Base-by-base conservation (phyloP, 495 filamentous ascomycete genomes). In the Amniculicola lignicola region DNA sequence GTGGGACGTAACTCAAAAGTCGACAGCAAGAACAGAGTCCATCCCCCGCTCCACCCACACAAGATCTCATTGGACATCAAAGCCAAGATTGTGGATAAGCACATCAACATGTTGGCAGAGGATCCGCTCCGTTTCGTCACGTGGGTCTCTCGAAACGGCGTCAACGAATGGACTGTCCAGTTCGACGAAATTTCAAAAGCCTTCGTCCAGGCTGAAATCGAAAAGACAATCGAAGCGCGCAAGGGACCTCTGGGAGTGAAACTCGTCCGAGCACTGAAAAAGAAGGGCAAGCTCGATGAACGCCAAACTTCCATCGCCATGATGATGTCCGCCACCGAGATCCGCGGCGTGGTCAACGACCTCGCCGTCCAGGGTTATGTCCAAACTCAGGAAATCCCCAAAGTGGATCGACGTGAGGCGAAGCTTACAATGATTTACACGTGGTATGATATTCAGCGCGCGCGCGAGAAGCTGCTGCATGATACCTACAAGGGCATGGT, bases 201-300 rank as follows among this genome's bases (percentile, higher is more conserved):
- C 48, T 71, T 96, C 33, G 82, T 83, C 40, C 82, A 87, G 55
- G 61, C 79, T 15, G 88, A 96, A 67, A 71, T 97, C 7, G 88
- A 95, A 61, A 79, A 80, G 23, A 83, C 87, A 21, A 82, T 96
- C 38, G 79, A 84, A 40, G 78, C 87, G 12, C 79, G 82, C 5
- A 90, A 86, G 47, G 90, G 87, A n/a, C 75, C 79, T 15, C 15
- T 83, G 41, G 90, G 88, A 2, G 75, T 86, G 3, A 87, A 91
- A 3, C 76, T 97, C 3, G 75, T 88, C 39, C 85, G 87, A 22
- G 87, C 97, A 33, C 80, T 97, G 14, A 80, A 85, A 36, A 82
- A 83, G 43, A 88, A 90, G 62, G 94, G 93, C 19, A 94, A 92
- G 69, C 74, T 96, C 14, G 91, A 96, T 55, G 93, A 99, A 67